Percentiles rank a stretch among this genome's conserved stretches.
Conservation (phyloP, 2,329 filamentous ascomycete genomes). For the Amauroascus niger region DNA sequence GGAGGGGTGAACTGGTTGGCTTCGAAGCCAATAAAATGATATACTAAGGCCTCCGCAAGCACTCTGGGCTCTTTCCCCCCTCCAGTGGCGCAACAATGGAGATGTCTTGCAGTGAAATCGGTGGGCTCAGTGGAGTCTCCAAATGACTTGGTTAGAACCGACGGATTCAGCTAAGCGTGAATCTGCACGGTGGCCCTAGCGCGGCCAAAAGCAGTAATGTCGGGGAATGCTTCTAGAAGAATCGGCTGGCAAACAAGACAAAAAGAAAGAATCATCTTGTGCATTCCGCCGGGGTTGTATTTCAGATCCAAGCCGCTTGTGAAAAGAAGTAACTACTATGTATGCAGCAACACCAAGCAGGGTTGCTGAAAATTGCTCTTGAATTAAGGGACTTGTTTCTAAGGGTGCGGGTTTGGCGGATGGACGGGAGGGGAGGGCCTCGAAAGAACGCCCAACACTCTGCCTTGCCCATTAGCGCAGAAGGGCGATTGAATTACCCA, state of each 20-base stretch:
- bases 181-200: background rate
- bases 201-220: constrained; percentile 5
- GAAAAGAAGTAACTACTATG: too few species aligned
- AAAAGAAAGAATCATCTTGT: background rate
- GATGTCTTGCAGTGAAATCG: background rate
- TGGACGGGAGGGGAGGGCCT: background rate
- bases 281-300: background rate
- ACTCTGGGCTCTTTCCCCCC: background rate
- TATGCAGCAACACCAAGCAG: background rate
- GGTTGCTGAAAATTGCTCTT: background rate
- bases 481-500: background rate
- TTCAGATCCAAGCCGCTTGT: background rate
- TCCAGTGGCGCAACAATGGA: background rate
- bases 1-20: background rate
- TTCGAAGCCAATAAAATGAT: background rate
- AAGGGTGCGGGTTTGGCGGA: background rate
- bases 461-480: constrained; percentile 1
- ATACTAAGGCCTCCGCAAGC: background rate
- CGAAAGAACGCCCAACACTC: constrained; percentile 5
- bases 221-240: constrained; percentile 13
- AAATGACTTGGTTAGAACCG: background rate
- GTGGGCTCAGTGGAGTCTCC: constrained; percentile 1
- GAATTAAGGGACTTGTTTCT: background rate
- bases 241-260: background rate
- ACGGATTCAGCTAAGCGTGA: constrained; percentile 6